Conservation (phyloP, 176 grass and related monocot species). For the Melocanna baccifera region DNA sequence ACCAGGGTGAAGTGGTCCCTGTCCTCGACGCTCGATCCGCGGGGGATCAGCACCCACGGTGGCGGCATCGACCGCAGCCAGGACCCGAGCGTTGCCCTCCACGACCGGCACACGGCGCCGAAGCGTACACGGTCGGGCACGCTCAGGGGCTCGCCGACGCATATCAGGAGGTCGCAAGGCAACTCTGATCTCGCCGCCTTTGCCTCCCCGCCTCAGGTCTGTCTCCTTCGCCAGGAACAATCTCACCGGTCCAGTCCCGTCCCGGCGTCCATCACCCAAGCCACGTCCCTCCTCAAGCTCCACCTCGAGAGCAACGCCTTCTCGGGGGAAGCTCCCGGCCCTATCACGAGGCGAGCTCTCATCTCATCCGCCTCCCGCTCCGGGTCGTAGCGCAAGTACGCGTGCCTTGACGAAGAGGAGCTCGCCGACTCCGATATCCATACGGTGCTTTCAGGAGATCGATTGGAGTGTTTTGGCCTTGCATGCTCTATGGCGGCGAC, state of each 20-base stretch:
- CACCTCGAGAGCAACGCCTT: conserved; percentile 64
- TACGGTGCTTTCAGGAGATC: conserved; percentile 23
- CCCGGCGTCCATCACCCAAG: conserved; percentile 43
- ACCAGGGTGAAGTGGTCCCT: no score
- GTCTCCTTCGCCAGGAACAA: conserved; percentile 60
- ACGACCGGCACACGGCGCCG: no score
- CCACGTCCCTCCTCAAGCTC: conserved; percentile 60
- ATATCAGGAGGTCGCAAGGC: no score
- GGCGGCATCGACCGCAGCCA: no score
- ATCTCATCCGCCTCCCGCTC: background rate
- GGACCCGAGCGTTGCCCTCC: no score
- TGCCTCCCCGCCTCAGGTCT: conserved; percentile 54
- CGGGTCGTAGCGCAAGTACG: conserved; percentile 30
- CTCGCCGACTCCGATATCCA: background rate
- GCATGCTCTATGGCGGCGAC: conserved; percentile 14
- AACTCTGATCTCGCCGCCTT: conserved; percentile 48
- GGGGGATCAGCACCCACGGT: no score
- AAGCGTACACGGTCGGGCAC: no score
- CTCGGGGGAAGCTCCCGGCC: conserved; percentile 46
- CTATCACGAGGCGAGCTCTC: no score
- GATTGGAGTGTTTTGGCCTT: background rate
- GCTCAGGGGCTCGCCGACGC: no score
- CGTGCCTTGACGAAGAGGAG: conserved; percentile 1
- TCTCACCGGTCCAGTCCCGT: conserved; percentile 59
- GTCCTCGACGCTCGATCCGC: no score